A percentile compares a stretch with the other conserved stretches of the same genome.
These are phyloP conservation scores for Aspergillus ostianus DNA, from an alignment of 495 filamentous ascomycete genomes.

Conservation along the genomic window DNA sequence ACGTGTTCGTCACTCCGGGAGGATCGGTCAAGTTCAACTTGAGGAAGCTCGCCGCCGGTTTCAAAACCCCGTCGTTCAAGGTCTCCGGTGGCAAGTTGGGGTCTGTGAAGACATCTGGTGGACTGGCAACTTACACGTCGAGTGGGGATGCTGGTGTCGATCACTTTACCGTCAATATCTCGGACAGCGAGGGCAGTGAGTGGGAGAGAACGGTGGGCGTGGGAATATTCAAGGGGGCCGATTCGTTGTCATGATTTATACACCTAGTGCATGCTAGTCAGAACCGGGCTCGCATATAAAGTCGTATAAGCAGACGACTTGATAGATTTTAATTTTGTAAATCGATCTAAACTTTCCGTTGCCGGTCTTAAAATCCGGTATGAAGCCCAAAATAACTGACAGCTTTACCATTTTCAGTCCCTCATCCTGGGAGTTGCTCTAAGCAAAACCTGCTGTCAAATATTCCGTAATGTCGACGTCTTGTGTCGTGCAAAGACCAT, in stretches of 20 bases:
- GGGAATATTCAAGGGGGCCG: conserved; percentile 6
- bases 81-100: neutral
- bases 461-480: too few relatives aligned
- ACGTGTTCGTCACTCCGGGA: conserved; percentile 7
- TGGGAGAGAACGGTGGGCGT: conserved; percentile 12
- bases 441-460: too few relatives aligned
- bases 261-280: neutral
- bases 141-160: conserved; percentile 6
- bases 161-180: conserved; percentile 1
- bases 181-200: conserved; percentile 2
- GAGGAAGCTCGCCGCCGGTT: conserved; percentile 3
- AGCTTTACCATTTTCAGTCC: too few relatives aligned
- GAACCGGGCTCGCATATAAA: neutral
- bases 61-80: conserved; percentile 5
- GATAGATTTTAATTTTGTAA: too few relatives aligned
- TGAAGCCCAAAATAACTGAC: neutral
- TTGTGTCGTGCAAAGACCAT: too few relatives aligned
- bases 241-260: neutral
- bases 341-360: neutral
- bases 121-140: conserved; percentile 3
- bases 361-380: neutral
- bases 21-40: conserved; percentile 1
- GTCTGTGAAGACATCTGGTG: neutral
- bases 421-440: neutral
- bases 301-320: neutral